Base-by-base conservation (phyloP, 495 filamentous ascomycete genomes). In the Mytilinidion resinicola region DNA sequence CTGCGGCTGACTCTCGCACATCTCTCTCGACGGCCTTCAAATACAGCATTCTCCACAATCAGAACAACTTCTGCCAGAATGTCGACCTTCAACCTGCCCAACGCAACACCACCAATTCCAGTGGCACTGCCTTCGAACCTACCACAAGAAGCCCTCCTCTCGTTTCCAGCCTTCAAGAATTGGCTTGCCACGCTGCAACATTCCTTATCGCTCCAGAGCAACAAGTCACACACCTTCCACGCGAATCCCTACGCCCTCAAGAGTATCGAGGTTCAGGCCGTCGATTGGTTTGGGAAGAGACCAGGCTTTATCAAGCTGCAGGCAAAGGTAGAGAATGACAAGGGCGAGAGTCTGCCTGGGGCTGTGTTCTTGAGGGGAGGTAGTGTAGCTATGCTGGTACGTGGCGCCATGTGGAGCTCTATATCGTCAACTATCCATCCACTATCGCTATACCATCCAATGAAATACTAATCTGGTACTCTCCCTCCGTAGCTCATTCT, bases 221-320 rank as follows among this genome's bases (percentile, higher is more conserved):
- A 39, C 48, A 66, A 78, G 4, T 66, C 70, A 33, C 90, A 96
- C 67, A 79, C 85, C 51, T 95, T 95, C 71, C 77, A 91, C 69
- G 19, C 63, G 0, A 71, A 82, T 57, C 89, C 89, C 3, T 95
- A 92, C 72, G 61, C 74, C 9, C 80, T 96, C 5, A 81, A 80
- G 47, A 75, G 74, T 51, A 83, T 96, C 60, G 80, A 83, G 2
- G 74, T 95, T 61, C 88, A 95, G 67, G 72, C 86, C 21, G 82
- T 82, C 57, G 89, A 92, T 74, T 80, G 82, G 35, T 95, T 90
- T 61, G 83, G 83, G n/a, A 52, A 14, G 75, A 57, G 84, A 9
- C 66, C 92, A 19, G 90, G 91, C 9, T 96, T 96, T 68, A 56
- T 95, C 17, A 95, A 95, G 60, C 69, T 96, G 8, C 79, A 78